phyloP scores from a whole-genome alignment of 495 filamentous ascomycete genomes.

The Aspergillus leporis region DNA sequence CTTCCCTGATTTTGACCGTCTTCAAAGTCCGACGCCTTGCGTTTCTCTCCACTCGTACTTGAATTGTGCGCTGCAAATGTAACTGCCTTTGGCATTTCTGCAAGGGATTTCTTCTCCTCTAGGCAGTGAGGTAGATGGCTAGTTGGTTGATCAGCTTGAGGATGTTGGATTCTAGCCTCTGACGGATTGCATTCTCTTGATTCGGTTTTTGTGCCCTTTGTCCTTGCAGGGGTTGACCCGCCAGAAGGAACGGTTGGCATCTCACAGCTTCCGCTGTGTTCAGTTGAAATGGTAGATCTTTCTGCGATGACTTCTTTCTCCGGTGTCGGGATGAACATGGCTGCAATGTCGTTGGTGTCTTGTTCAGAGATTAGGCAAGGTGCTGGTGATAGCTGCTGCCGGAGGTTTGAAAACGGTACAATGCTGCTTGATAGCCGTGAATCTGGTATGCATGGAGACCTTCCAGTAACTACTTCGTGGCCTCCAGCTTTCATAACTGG shows the following conservation, averaged over 20 bases:
- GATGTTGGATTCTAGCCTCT: neutral
- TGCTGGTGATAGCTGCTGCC: slow-evolving; percentile 16
- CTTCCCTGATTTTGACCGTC: neutral
- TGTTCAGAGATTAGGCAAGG: slow-evolving; percentile 18
- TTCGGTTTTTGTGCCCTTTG: neutral
- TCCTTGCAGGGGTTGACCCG: neutral
- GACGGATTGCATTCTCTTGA: neutral
- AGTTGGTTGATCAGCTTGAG: neutral
- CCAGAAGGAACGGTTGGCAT: neutral
- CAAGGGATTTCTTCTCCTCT: neutral
- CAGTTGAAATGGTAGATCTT: neutral
- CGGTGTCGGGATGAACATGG: slow-evolving; percentile 31
- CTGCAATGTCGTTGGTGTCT: slow-evolving; percentile 30
- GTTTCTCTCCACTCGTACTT: neutral
- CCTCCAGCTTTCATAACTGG: neutral
- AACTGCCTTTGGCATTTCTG: slow-evolving; percentile 28
- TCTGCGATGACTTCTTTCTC: slow-evolving; percentile 3
- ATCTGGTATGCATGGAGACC: neutral
- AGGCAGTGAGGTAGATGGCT: neutral
- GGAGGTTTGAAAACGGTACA: slow-evolving; percentile 31
- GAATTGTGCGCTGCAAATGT: slow-evolving; percentile 25
- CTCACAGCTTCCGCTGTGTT: neutral
- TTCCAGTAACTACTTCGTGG: neutral
- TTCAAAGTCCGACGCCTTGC: slow-evolving; percentile 7
- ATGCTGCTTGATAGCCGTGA: slow-evolving; percentile 18